Base-by-base conservation (phyloP, 495 filamentous ascomycete species). In the Neurospora intermedia region DNA sequence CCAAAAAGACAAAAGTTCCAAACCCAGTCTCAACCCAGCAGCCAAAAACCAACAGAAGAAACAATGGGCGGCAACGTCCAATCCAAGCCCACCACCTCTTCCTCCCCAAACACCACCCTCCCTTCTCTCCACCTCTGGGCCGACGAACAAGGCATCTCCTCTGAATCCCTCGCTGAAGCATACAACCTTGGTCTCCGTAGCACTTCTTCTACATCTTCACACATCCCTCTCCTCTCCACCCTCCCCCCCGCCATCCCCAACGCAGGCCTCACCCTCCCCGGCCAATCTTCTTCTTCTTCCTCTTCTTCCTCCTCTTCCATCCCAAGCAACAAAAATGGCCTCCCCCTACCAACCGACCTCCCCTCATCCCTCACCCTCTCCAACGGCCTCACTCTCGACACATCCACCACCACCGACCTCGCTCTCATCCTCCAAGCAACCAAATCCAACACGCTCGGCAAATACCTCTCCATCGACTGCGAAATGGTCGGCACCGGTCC, bases 401-500 rank as follows among this genome's bases (percentile, higher is more conserved):
- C 2, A 13, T 15, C 23, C 23, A 62, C 54, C 2, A 62, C 54
- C 27, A 6, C 54, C 54, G 23, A 31, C 23, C 54, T 66, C 6
- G 15, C 27, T 1, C 15, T 38, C 0, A 66, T 66, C 54, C 54
- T 35, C 13, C 2, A 7, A 1, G 27, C 27, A 1, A 66, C 27
- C 15, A 88, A 35, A 1, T 6, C 15, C 3, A 66, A 31, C 6
- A 88, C 91, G 66, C 78, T 91, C 66, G 94, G 94, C 70, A 96
- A 93, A 86, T 98, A 96, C 78, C 80, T 99, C 62, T 91, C 93
- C 43, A 87, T 99, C 62, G 96, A 99, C 84, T 98, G 96, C 82
- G 96, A 99, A 83, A 99, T 99, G 96, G 95, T 99, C 20, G 96
- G 96, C 46, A 89, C 94, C 13, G 93, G 93, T 3, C 89, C 91